Evolutionary conservation across 257 asterid species (phyloP).

Genomic region (Galeopsis tetrahit): DNA sequence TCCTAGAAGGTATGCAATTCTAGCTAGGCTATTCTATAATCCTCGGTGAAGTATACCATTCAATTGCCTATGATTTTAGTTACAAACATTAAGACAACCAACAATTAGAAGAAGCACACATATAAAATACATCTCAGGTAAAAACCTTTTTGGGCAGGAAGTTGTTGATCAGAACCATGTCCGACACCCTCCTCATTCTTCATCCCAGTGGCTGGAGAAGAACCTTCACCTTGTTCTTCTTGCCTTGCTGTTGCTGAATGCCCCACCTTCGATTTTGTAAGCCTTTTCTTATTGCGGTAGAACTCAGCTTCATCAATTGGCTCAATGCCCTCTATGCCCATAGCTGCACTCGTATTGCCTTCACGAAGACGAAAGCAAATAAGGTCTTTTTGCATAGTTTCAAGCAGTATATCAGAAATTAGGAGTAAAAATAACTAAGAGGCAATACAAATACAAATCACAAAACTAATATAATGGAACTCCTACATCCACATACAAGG

Average conservation of each 20-base stretch:
- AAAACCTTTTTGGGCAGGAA: conserved; percentile 10
- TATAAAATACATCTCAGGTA: conserved; percentile 7
- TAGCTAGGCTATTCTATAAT: not conserved
- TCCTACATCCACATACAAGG: not conserved
- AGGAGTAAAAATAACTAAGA: not conserved
- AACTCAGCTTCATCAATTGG: conserved; percentile 19
- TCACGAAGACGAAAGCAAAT: conserved; percentile 11
- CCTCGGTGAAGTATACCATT: not conserved
- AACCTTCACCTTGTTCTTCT: not conserved
- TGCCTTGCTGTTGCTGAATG: conserved; percentile 8
- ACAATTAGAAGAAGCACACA: not conserved
- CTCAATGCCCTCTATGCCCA: not conserved
- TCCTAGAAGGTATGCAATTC: not conserved
- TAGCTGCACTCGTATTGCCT: not conserved
- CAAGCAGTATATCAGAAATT: conserved; percentile 4
- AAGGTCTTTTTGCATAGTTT: conserved; percentile 3
- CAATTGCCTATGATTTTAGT: not conserved
- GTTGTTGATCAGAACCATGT: conserved; percentile 1
- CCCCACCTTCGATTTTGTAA: not conserved
- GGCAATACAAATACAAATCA: not conserved
- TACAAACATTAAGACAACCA: not conserved
- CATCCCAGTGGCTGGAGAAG: not conserved
- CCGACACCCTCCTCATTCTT: conserved; percentile 12
- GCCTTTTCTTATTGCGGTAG: not conserved
- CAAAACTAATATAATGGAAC: not conserved